Evolutionary conservation across 257 asterid species (phyloP).

Genomic region (Lycium barbarum): DNA sequence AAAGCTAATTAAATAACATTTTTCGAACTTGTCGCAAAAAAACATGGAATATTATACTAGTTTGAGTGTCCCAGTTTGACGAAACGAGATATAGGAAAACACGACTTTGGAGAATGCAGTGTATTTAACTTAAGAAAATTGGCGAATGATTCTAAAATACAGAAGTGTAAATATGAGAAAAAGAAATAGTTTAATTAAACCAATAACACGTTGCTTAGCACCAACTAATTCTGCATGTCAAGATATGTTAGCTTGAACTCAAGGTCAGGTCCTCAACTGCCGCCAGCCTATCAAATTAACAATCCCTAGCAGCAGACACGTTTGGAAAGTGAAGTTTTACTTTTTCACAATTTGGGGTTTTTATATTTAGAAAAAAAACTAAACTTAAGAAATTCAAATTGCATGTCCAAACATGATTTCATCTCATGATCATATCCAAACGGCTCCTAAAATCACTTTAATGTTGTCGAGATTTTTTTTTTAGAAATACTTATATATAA

Average conservation of each 20-base stretch:
- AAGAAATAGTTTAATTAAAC: background rate
- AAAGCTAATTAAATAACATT: background rate
- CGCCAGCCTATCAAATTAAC: background rate
- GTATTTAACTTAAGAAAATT: background rate
- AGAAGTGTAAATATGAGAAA: background rate
- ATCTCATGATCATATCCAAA: too few species aligned
- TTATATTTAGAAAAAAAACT: too few species aligned
- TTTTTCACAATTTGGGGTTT: too few species aligned
- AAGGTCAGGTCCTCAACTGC: constrained; percentile 20
- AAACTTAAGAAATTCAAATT: too few species aligned
- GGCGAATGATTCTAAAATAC: background rate
- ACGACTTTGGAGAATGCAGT: background rate
- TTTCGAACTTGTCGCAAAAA: background rate
- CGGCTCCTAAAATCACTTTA: background rate
- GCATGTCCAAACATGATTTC: too few species aligned
- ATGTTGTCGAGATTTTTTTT: background rate
- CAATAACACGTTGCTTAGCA: background rate
- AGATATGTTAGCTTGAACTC: background rate
- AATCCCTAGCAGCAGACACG: background rate
- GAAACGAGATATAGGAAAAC: constrained; percentile 3
- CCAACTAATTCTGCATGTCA: background rate
- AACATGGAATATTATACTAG: constrained; percentile 6
- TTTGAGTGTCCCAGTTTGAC: background rate
- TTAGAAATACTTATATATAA: background rate
- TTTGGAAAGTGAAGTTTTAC: background rate